Evolutionary conservation across 768 basidiomycete genomes (phyloP).

Genomic region (Leucocoprinus birnbaumii): DNA sequence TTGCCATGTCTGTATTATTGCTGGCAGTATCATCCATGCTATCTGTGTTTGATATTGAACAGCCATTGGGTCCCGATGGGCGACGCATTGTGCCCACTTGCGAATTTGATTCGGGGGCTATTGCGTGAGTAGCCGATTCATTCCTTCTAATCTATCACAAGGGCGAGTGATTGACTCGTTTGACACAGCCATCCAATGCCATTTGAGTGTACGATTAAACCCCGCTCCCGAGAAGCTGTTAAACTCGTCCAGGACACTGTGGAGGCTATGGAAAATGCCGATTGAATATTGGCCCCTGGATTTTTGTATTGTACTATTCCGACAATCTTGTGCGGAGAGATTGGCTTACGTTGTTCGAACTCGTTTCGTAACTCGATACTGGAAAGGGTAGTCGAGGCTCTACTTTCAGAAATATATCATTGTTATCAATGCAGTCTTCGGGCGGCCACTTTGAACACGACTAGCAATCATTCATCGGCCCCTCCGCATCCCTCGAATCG

Average conservation of each 20-base stretch:
- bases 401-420: too few species aligned
- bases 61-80: slow-evolving; percentile 2
- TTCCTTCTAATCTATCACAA: background rate
- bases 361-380: too few species aligned
- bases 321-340: too few species aligned
- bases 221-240: background rate
- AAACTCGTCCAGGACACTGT: background rate
- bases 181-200: background rate
- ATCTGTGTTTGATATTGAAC: slow-evolving; percentile 8
- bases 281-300: background rate
- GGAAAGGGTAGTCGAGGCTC: too few species aligned
- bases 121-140: slow-evolving; percentile 18
- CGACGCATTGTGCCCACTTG: slow-evolving; percentile 20
- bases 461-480: too few species aligned
- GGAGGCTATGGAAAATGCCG: background rate
- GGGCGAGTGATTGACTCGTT: background rate
- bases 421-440: too few species aligned
- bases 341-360: too few species aligned
- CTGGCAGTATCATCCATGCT: slow-evolving; percentile 7
- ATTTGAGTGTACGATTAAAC: slow-evolving; percentile 1
- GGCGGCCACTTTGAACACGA: too few species aligned
- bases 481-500: too few species aligned
- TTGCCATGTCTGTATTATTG: slow-evolving; percentile 2
- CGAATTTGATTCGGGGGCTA: slow-evolving; percentile 22
- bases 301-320: too few species aligned